phyloP scores from a whole-genome alignment of 495 filamentous ascomycete genomes.

The Xylaria longipes region DNA sequence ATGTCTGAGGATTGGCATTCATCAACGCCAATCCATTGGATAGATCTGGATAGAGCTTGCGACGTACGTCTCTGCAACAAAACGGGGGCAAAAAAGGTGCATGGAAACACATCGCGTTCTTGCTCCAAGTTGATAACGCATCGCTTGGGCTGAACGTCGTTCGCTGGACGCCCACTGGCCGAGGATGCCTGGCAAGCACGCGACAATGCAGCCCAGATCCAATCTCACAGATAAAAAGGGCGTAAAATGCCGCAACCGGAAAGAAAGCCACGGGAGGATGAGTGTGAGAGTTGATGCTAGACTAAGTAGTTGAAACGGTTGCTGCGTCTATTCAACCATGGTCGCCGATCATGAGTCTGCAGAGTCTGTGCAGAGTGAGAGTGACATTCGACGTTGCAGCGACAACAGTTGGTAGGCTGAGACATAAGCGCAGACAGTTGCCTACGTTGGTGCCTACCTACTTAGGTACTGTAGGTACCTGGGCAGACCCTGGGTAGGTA shows the following conservation, averaged over 20 bases:
- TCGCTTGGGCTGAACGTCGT: neutral
- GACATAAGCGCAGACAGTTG: neutral
- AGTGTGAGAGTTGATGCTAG: neutral
- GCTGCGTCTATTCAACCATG: neutral
- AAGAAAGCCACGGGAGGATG: neutral
- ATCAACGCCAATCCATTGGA: neutral
- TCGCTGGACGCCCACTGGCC: neutral
- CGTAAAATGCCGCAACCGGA: neutral
- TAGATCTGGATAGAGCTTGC: neutral
- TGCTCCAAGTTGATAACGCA: neutral
- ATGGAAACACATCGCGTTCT: neutral
- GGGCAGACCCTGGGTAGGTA: no score
- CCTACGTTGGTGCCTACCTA: no score
- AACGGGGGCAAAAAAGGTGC: neutral
- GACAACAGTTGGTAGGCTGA: neutral
- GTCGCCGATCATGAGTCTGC: neutral
- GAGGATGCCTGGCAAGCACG: neutral
- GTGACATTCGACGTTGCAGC: conserved; percentile 1
- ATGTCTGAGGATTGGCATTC: neutral
- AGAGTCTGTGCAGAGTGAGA: no score
- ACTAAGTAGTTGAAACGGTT: neutral
- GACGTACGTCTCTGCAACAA: neutral
- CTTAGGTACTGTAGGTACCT: no score
- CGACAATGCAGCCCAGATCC: neutral
- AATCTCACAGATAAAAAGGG: neutral